These are phyloP conservation scores for Termitomyces sp. DNA, from an alignment of 768 basidiomycete species.

Conservation along the genomic window DNA sequence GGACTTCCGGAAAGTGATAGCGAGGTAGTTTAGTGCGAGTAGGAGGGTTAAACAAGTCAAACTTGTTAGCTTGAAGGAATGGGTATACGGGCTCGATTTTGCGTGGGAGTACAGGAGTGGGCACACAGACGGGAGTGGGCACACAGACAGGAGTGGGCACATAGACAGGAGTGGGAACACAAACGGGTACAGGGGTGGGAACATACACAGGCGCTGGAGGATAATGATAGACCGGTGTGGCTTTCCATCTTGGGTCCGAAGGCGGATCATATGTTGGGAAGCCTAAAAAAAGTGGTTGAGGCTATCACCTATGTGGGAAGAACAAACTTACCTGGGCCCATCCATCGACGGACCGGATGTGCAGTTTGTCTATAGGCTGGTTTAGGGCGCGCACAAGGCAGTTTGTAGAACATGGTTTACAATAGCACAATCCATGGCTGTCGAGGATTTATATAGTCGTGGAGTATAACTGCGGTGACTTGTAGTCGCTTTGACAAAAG, in stretches of 20 bases:
- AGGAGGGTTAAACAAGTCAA: constrained; percentile 4
- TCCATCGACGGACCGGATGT: background rate
- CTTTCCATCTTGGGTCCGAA: background rate
- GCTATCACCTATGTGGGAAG: background rate
- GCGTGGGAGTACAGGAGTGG: background rate
- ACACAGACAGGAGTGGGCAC: background rate
- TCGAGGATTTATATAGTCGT: background rate
- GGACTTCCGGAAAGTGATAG: background rate
- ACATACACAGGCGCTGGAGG: background rate
- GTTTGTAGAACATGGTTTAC: constrained; percentile 1
- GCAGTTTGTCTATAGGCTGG: constrained; percentile 3
- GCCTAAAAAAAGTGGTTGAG: background rate
- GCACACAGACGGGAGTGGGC: background rate
- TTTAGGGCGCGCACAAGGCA: background rate
- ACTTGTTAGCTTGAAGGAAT: background rate
- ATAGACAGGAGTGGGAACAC: background rate
- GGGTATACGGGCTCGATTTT: background rate
- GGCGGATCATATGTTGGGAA: background rate
- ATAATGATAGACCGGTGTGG: background rate
- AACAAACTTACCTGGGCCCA: background rate
- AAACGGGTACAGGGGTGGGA: background rate
- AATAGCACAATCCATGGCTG: background rate
- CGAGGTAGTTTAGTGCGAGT: constrained; percentile 2
- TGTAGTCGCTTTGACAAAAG: background rate
- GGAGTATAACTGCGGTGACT: background rate